These are phyloP conservation scores for Suillus weaverae DNA, from an alignment of 768 basidiomycete species.

Conservation along the genomic window DNA sequence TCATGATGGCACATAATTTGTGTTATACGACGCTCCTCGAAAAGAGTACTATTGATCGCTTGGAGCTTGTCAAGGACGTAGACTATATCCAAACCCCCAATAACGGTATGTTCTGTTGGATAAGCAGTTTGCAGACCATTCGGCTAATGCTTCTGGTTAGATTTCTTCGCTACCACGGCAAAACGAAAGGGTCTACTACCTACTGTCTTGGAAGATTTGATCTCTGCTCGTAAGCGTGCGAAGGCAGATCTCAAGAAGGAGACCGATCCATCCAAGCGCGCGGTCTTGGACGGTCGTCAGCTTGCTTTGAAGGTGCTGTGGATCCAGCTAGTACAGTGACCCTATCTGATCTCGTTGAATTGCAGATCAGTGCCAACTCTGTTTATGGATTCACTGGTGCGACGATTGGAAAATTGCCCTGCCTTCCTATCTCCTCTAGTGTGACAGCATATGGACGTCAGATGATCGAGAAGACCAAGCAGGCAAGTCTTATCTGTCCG, in stretches of 20 bases:
- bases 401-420: constrained; percentile 94
- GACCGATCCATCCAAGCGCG: constrained; percentile 94
- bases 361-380: constrained; percentile 94
- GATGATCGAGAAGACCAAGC: constrained; percentile 98
- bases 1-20: constrained; percentile 99
- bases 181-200: constrained; percentile 89
- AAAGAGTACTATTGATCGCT: constrained; percentile 70
- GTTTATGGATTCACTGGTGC: constrained; percentile 99
- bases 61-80: constrained; percentile 75
- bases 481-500: constrained; percentile 42
- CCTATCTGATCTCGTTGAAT: background rate
- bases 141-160: constrained; percentile 40
- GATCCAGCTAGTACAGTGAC: background rate
- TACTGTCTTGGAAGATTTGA: constrained; percentile 89
- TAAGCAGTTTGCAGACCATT: background rate
- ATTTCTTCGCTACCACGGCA: constrained; percentile 75
- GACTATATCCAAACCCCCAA: constrained; percentile 97
- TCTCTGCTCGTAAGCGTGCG: constrained; percentile 90
- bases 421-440: constrained; percentile 93
- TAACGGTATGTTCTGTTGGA: constrained; percentile 58
- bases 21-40: constrained; percentile 98
- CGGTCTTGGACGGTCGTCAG: constrained; percentile 96
- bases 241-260: constrained; percentile 97
- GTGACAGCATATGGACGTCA: constrained; percentile 95
- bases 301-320: constrained; percentile 82